phyloP scores from a whole-genome alignment of 176 grass and related monocot genomes.

The Metroxylon sagu region DNA sequence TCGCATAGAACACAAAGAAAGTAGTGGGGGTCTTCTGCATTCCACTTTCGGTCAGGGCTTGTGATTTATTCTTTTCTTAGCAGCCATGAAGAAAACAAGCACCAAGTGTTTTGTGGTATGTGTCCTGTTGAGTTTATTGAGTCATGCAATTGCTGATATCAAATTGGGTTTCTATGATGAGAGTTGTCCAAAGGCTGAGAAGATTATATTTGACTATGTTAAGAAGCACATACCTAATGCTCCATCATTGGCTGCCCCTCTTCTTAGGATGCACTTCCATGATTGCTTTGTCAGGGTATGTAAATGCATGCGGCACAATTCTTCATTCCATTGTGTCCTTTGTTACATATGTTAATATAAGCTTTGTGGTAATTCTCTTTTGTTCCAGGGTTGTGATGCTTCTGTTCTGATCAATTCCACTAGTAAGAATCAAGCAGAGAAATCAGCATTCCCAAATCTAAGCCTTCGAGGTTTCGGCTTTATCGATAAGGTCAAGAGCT shows the following conservation, averaged over 20 bases:
- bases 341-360: too few relatives aligned
- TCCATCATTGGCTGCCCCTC: conserved; percentile 7
- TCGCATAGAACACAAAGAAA: too few relatives aligned
- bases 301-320: neutral
- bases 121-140: conserved; percentile 10
- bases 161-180: conserved; percentile 10
- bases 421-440: conserved; percentile 6
- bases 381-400: conserved; percentile 21
- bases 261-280: conserved; percentile 27
- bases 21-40: too few relatives aligned
- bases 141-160: conserved; percentile 2
- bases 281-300: conserved; percentile 20
- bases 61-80: too few relatives aligned
- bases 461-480: conserved; percentile 14
- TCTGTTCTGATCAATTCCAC: conserved; percentile 16
- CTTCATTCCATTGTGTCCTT: too few relatives aligned
- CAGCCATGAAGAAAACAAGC: neutral
- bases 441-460: conserved; percentile 15
- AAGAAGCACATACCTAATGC: conserved; percentile 8
- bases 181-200: conserved; percentile 15
- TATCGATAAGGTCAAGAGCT: conserved; percentile 10
- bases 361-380: neutral
- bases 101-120: neutral
- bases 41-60: too few relatives aligned
- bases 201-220: conserved; percentile 14